Evolutionary conservation across 768 basidiomycete genomes (phyloP), one percentile per base, ranked within the genome.

Genomic region (Favolaschia claudopus): DNA sequence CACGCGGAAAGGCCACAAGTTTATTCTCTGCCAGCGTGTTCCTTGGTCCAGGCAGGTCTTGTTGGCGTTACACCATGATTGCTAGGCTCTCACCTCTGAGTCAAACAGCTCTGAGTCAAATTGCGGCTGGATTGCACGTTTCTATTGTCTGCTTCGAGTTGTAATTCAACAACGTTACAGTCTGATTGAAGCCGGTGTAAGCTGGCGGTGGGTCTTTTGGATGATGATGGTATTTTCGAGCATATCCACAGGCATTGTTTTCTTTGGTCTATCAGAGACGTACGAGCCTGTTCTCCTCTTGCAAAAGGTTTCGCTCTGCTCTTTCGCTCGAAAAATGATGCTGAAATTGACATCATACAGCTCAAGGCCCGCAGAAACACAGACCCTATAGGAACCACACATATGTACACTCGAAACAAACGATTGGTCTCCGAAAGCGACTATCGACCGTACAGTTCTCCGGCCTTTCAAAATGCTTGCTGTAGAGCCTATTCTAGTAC

Each of bases 161-260:
- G n/a, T n/a, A n/a, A n/a, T n/a, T n/a, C n/a, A n/a, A n/a, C n/a
- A n/a, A n/a, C n/a, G n/a, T n/a, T n/a, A n/a, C n/a, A n/a, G 77
- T 52, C 82, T 87, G 61, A 70, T 82, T 6, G 70, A 80, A 48
- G 79, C 76, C 58, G 49, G 64, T 17, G 69, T 80, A 10, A 80
- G 78, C 4, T 91, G n/a, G n/a, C n/a, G n/a, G n/a, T n/a, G n/a
- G n/a, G n/a, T n/a, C n/a, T n/a, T n/a, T n/a, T n/a, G n/a, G 84
- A 78, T 88, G 52, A 85, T 84, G 82, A 82, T 87, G 77, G 82
- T 87, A 17, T 84, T 86, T 57, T 82, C 85, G 0, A 82, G 79
- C 1, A 66, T 69, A 4, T 85, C 85, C 67, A 82, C 81, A 5
- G 15, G 78, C 14, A 62, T 84, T 39, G 70, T 77, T 19, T 47